phyloP scores from a whole-genome alignment of 306 rosid genomes.

The Carpinus fangiana region DNA sequence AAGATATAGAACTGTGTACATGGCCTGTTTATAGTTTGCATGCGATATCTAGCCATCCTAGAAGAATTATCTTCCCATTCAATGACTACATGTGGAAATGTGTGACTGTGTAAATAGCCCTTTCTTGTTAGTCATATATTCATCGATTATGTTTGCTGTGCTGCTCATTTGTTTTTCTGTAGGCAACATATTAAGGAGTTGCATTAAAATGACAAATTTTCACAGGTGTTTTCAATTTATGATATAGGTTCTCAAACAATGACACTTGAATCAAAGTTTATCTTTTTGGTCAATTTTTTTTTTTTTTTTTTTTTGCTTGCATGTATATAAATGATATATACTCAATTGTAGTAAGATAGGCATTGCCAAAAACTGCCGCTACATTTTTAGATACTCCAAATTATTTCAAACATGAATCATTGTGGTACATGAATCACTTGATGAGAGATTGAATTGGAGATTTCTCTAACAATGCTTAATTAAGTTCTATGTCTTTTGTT shows the following conservation, averaged over 20 bases:
- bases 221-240: background rate
- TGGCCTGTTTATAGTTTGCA: slow-evolving; percentile 13
- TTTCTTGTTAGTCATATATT: background rate
- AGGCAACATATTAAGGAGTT: background rate
- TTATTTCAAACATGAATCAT: background rate
- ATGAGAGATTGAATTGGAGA: no score
- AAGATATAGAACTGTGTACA: background rate
- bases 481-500: no score
- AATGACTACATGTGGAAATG: background rate
- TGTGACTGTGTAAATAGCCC: background rate
- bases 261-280: background rate
- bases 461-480: no score
- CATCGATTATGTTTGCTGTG: background rate
- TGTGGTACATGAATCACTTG: background rate
- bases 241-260: background rate
- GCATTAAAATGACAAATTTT: background rate
- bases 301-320: background rate
- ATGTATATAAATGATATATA: background rate
- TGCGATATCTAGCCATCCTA: background rate
- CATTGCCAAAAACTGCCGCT: background rate
- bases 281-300: background rate
- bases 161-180: background rate
- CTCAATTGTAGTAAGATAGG: background rate
- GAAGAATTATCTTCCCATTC: background rate
- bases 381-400: background rate